Base-by-base conservation (phyloP, 2,329 filamentous ascomycete genomes). In the Thelonectria discophora region DNA sequence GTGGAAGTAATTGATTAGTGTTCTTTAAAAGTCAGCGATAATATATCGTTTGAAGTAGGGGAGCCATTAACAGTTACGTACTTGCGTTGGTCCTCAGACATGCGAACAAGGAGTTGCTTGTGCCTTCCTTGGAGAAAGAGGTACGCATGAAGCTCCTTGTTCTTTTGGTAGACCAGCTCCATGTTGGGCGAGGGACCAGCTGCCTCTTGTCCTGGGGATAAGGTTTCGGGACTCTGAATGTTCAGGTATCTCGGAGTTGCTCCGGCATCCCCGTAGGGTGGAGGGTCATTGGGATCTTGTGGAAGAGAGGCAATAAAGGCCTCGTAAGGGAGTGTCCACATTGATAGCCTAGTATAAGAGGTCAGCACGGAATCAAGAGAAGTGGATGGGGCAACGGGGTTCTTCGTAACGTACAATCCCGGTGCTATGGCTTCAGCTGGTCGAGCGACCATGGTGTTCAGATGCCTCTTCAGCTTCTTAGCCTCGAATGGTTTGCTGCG, bases 1-100 rank as follows among this genome's bases (percentile, higher is more conserved):
- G 8, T 68, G 62, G 9, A 68, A 58, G 18, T 65, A 67, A 12
- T 67, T 13, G 10, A 63, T 39, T 18, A 55, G 45, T 1, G 32
- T 49, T 1, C 66, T 66, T 1, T 1, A 2, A 1, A 1, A 1
- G 20, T 30, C n/a, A 54, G 27, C 9, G 15, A 10, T 11, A 32
- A 43, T 7, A 18, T 11, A 46, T 21, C 5, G 5, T 24, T 37
- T 30, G 39, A 18, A 46, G 34, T 30, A 32, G 15, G n/a, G 37
- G 7, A 7, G 17, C 30, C 12, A 6, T 5, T 34, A 1, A 15
- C 10, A 9, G 11, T 3, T 6, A 32, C 62, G 3, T 50, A 55
- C 65, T 7, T 53, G 11, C 63, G 62, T 11, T 67, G 51, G 0
- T 67, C 60, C 21, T 51, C 21, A 6, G 15, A 5, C 59, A 65